Base-by-base conservation (phyloP, 176 grass and related monocot species). In the Oryza punctata region DNA sequence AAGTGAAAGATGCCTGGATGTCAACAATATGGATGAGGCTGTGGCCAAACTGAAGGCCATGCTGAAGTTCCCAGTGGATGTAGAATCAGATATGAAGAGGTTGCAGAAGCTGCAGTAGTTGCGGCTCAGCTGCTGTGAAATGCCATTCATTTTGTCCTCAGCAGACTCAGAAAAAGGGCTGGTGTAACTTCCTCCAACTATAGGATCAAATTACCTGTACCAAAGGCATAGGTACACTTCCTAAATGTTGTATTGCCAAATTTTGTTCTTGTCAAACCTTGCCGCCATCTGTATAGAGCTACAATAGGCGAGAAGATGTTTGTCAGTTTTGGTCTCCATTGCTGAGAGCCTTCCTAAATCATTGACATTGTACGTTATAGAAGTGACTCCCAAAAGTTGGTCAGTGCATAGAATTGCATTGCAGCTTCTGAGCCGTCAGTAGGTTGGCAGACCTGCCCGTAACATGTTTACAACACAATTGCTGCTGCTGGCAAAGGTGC, bases 61-160 rank as follows among this genome's bases (percentile, higher is more conserved):
- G 15, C 89, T 98, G 85, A 93, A 89, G 84, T 81, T 85, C 77
- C 74, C 82, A 0, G 79, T 91, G 77, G 72, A 93, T 43, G 81
- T 85, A 23, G 83, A 91, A 77, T 93, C 75, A n/a, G 80, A 76
- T 81, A 72, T 85, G 1, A 86, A 85, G 76, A 92, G 45, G 65
- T 75, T 95, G 85, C 77, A 89, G 63, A 82, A 67, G 37, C 84
- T 98, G 27, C 72, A 91, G 49, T 96, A 82, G 63, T 13, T n/a
- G n/a, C 66, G 52, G 25, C 49, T 69, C 32, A 71, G 65, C 23
- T 69, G 21, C 35, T 10, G 29, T 8, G 7, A 54, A 73, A 49
- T 23, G 38, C 25, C n/a, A 76, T 75, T 37, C 5, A 7, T 66
- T 65, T 65, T 81, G 68, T 65, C 67, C 73, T 21, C 15, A 10